Evolutionary conservation across 73 alveolate genomes (phyloP).

Genomic region (Tetrahymena thermophila): DNA sequence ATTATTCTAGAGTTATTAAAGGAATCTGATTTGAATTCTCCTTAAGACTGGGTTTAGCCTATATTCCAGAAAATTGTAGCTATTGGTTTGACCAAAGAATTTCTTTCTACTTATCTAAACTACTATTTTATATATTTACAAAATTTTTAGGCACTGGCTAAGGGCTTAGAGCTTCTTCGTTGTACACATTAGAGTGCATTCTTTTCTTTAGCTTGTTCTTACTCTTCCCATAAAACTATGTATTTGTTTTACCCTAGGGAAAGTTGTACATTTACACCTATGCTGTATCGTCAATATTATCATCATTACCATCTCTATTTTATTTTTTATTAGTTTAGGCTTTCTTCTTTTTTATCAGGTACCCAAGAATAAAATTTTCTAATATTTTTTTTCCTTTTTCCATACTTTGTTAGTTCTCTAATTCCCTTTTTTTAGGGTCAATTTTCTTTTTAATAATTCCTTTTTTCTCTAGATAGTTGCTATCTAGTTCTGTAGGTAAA

Average conservation of each 20-base stretch:
- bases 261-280: background rate
- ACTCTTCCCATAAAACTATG: background rate
- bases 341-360: background rate
- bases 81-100: background rate
- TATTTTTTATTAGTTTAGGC: background rate
- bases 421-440: background rate
- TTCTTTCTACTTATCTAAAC: background rate
- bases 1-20: background rate
- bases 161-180: background rate
- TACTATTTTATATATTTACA: background rate
- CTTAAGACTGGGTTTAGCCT: background rate
- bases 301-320: background rate
- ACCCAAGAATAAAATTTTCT: background rate
- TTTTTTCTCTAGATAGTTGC: background rate
- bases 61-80: background rate
- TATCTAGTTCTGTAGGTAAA: background rate
- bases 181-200: background rate
- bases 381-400: background rate
- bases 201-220: background rate
- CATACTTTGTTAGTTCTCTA: background rate
- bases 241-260: background rate
- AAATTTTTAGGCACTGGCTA: background rate
- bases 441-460: background rate
- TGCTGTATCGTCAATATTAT: background rate
- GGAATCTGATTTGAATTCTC: background rate